Base-by-base conservation (phyloP, 2,329 filamentous ascomycete genomes). In the Colletotrichum camelliae region DNA sequence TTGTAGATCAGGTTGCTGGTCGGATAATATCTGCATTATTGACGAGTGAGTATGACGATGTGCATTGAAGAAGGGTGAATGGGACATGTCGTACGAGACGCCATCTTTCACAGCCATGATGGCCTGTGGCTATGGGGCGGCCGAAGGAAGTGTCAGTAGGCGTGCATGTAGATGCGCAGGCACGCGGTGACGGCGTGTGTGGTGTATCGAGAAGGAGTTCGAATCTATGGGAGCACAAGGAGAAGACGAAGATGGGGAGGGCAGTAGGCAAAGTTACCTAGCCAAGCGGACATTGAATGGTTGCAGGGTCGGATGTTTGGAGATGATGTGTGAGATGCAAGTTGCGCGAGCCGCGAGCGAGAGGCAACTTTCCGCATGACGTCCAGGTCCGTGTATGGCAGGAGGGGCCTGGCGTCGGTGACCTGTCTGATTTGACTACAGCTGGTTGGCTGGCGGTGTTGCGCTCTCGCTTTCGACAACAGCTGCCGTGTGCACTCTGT, bases 1-100 rank as follows among this genome's bases (percentile, higher is more conserved):
- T 88, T 86, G 69, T 91, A 89, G 77, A 95, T 89, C 77, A 95
- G 87, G 80, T 88, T 86, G 78, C 94, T 91, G 77, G 93, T 94
- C 74, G 92, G 90, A 85, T 91, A 90, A 83, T 90, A 89, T 81
- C 93, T 95, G 76, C 29, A 60, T 21, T 13, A 10, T 7, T 67
- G 18, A 58, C 74, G 76, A 62, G 39, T 70, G 33, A 62, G 55
- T 21, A 48, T 33, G 67, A 43, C 13, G 70, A 55, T 12, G n/a
- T 43, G 18, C 33, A n/a, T 37, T 66, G 71, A 48, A 18, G 35
- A n/a, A 8, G 12, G 52, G 67, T 69, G 31, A 13, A 69, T n/a
- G 21, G 48, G 21, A 21, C 21, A 21, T 52, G 35, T 48, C 77
- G 24, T 72, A 78, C 77, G 77, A 78, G 61, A 77, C 72, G 75